Percentiles rank a stretch among this genome's conserved stretches.
phyloP scores from a whole-genome alignment of 371 early-diverging fungal genomes.

The Basidiobolus heterosporus region DNA sequence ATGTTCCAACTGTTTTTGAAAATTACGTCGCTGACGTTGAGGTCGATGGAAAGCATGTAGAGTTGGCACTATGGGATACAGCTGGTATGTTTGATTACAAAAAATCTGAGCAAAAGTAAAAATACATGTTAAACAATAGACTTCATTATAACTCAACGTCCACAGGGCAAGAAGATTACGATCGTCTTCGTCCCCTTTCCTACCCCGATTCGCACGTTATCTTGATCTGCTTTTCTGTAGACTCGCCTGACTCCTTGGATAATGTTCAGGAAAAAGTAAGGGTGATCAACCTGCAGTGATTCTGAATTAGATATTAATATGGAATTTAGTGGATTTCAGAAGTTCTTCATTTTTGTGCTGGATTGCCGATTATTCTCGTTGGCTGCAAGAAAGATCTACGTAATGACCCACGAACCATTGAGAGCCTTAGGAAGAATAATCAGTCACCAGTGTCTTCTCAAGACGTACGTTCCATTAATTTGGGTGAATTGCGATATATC shows the following conservation, averaged over 20 bases:
- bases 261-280: conserved; percentile 75
- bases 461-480: conserved; percentile 22
- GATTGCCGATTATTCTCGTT: conserved; percentile 74
- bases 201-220: conserved; percentile 95
- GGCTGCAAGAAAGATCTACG: conserved; percentile 88
- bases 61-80: conserved; percentile 96
- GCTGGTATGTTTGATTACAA: conserved; percentile 46
- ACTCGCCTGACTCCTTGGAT: conserved; percentile 85
- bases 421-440: conserved; percentile 56
- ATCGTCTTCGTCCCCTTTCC: conserved; percentile 89
- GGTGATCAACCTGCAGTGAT: not conserved
- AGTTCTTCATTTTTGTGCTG: conserved; percentile 75
- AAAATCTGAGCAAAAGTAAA: no score
- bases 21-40: conserved; percentile 87
- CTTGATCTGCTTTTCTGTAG: conserved; percentile 85
- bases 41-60: conserved; percentile 80
- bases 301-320: conserved; percentile 1
- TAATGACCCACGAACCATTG: conserved; percentile 55
- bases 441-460: conserved; percentile 66
- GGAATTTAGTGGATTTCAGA: conserved; percentile 74
- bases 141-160: no score
- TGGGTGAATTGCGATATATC: not conserved
- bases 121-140: no score
- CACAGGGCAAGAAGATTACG: conserved; percentile 82
- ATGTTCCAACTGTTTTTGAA: conserved; percentile 93